phyloP scores from a whole-genome alignment of 2,329 filamentous ascomycete species.

The Colletotrichum scovillei region DNA sequence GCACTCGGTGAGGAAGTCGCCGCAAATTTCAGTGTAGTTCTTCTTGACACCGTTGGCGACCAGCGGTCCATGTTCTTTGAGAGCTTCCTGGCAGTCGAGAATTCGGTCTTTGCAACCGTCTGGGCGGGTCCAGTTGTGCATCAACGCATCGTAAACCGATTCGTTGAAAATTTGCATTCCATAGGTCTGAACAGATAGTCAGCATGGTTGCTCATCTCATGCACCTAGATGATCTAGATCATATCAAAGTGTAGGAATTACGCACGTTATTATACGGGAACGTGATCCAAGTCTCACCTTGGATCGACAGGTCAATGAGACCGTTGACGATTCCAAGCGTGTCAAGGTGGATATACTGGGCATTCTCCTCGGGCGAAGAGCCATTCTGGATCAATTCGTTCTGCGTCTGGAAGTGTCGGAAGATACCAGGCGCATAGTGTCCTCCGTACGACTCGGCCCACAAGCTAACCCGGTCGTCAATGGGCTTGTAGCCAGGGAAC shows the following conservation, averaged over 20 bases:
- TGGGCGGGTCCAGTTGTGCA: conserved; percentile 49
- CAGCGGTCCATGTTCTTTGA: conserved; percentile 36
- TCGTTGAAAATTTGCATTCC: conserved; percentile 64
- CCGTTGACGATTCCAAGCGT: conserved; percentile 79
- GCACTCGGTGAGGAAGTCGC: conserved; percentile 38
- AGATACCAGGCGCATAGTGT: conserved; percentile 64
- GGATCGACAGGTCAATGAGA: conserved; percentile 72
- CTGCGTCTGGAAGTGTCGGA: conserved; percentile 68
- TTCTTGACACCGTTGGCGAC: conserved; percentile 39
- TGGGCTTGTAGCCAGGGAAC: conserved; percentile 65
- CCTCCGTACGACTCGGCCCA: conserved; percentile 65
- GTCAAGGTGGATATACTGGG: conserved; percentile 62
- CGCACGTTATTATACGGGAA: conserved; percentile 69
- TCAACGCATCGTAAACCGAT: conserved; percentile 42
- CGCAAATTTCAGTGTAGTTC: conserved; percentile 17
- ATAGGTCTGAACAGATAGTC: conserved; percentile 58
- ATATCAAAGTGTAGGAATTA: too few species aligned
- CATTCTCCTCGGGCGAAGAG: conserved; percentile 58
- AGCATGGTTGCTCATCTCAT: too few species aligned
- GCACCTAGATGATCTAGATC: too few species aligned
- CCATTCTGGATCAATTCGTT: conserved; percentile 67
- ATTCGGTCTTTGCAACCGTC: conserved; percentile 66
- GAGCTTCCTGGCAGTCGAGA: conserved; percentile 60
- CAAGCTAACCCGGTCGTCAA: conserved; percentile 65
- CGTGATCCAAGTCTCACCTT: conserved; percentile 65